Evolutionary conservation across 179 eudicot species (phyloP).

Genomic region (Sideroxylon spinosum): DNA sequence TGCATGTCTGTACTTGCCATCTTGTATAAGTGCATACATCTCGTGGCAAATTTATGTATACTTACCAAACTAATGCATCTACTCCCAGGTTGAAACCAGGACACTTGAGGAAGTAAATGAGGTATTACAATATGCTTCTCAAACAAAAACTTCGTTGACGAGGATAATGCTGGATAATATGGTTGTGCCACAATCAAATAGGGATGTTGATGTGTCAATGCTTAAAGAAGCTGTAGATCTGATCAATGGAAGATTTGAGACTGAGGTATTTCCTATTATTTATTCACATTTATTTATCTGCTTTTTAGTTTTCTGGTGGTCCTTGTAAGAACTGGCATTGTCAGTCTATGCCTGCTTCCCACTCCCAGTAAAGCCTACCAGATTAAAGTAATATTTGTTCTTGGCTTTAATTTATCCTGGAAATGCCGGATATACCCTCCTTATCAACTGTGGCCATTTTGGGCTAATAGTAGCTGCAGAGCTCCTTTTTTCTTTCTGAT

Average conservation of each 20-base stretch:
- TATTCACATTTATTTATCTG: not conserved
- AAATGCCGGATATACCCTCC: not conserved
- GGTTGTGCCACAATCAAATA: conserved; percentile 68
- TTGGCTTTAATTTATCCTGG: not conserved
- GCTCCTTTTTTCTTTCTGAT: not conserved
- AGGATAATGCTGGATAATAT: conserved; percentile 97
- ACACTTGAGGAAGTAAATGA: conserved; percentile 78
- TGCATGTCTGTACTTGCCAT: not conserved
- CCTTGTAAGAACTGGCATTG: not conserved
- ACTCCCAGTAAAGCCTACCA: not conserved
- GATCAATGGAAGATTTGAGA: conserved; percentile 72
- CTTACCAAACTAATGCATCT: not conserved
- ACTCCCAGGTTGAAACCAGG: conserved; percentile 78
- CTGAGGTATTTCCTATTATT: conserved; percentile 55
- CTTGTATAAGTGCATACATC: not conserved
- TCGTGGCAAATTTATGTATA: not conserved
- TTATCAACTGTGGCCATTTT: not conserved
- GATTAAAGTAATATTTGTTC: not conserved
- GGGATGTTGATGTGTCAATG: conserved; percentile 90
- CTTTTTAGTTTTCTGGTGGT: not conserved
- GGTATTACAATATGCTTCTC: conserved; percentile 73
- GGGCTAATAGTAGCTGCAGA: not conserved
- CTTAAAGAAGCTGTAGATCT: conserved; percentile 75
- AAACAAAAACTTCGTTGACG: conserved; percentile 57
- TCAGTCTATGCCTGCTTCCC: not conserved